Conservation (phyloP, 2,329 filamentous ascomycete species). For the Apiospora koreana region DNA sequence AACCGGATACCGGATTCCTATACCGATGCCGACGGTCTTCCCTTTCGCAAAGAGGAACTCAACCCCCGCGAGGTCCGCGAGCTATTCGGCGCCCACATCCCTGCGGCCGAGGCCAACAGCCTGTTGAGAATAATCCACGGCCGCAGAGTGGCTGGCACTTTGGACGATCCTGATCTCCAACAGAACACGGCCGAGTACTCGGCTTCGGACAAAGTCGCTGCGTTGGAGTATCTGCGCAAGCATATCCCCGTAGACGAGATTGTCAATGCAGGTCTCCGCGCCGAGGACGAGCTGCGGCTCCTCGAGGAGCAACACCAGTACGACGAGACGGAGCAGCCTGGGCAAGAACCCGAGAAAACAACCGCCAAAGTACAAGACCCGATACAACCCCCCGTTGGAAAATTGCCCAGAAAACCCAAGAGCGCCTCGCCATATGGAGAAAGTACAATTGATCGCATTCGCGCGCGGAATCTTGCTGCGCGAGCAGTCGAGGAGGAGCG, state of each 20-base stretch:
- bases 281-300: constrained; percentile 61
- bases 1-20: constrained; percentile 60
- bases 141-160: constrained; percentile 62
- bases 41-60: constrained; percentile 53
- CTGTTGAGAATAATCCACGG: constrained; percentile 62
- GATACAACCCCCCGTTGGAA: constrained; percentile 22
- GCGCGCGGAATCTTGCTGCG: constrained; percentile 52
- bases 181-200: constrained; percentile 49
- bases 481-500: constrained; percentile 48
- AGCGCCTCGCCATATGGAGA: constrained; percentile 57
- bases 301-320: constrained; percentile 42
- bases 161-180: constrained; percentile 57
- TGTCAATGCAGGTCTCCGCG: constrained; percentile 59
- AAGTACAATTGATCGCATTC: constrained; percentile 58
- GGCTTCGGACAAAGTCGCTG: constrained; percentile 43
- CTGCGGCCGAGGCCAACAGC: constrained; percentile 48
- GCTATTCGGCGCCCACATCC: constrained; percentile 53
- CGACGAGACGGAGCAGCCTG: constrained; percentile 22
- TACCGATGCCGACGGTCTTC: constrained; percentile 54
- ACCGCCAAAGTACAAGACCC: constrained; percentile 19
- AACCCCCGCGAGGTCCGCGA: constrained; percentile 44
- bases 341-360: constrained; percentile 21
- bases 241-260: constrained; percentile 60
- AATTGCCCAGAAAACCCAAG: constrained; percentile 29
- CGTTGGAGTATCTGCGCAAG: constrained; percentile 56